Conservation (phyloP, 768 basidiomycete genomes). For the Tulasnella sp. region DNA sequence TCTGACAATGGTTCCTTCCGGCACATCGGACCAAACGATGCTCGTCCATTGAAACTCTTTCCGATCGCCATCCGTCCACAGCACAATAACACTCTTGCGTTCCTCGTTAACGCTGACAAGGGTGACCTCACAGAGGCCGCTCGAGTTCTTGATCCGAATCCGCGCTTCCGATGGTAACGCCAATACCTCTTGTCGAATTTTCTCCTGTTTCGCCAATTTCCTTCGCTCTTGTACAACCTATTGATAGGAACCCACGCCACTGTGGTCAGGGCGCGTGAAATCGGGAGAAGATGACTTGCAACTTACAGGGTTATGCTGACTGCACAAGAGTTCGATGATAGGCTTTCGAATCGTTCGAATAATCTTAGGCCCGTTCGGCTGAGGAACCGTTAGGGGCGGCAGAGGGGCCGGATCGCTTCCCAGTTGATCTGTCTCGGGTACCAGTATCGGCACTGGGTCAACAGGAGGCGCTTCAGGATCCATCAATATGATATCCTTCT, state of each 20-base stretch:
- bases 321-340: constrained; percentile 67
- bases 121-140: constrained; percentile 80
- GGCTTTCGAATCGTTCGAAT: constrained; percentile 64
- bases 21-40: constrained; percentile 13
- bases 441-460: constrained; percentile 21
- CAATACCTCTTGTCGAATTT: constrained; percentile 57
- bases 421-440: constrained; percentile 12
- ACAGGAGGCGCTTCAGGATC: constrained; percentile 26
- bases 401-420: constrained; percentile 26
- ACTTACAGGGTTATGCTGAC: constrained; percentile 85
- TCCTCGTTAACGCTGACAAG: constrained; percentile 62
- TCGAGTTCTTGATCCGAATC: constrained; percentile 74
- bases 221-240: constrained; percentile 68
- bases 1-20: constrained; percentile 5
- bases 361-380: neutral
- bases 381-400: neutral
- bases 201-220: constrained; percentile 63
- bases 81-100: constrained; percentile 59
- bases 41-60: constrained; percentile 13
- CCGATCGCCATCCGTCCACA: constrained; percentile 38
- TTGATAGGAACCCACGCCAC: neutral
- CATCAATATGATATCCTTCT: constrained; percentile 69
- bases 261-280: neutral
- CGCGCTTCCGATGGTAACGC: constrained; percentile 59
- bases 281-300: neutral